Evolutionary conservation across 2,329 filamentous ascomycete species (phyloP).

Genomic region (Colletotrichum salicis): DNA sequence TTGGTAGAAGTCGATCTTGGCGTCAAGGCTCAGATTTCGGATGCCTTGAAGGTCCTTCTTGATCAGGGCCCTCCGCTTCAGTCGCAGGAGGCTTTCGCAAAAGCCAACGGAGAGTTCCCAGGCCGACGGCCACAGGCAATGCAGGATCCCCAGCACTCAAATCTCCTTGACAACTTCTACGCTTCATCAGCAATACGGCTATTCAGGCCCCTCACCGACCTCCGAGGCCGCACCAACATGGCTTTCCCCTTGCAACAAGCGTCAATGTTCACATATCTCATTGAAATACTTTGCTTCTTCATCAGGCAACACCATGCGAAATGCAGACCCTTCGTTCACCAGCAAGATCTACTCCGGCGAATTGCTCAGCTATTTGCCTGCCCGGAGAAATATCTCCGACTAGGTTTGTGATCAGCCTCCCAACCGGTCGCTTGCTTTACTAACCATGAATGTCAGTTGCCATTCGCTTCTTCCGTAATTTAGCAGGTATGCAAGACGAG

Average conservation of each 20-base stretch:
- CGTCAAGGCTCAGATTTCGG: constrained; percentile 93
- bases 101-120: constrained; percentile 75
- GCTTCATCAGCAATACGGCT: constrained; percentile 85
- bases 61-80: constrained; percentile 70
- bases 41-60: constrained; percentile 92
- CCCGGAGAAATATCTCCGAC: constrained; percentile 90
- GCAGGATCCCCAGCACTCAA: constrained; percentile 80
- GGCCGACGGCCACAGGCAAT: constrained; percentile 65
- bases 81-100: constrained; percentile 68
- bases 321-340: constrained; percentile 88
- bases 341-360: constrained; percentile 79
- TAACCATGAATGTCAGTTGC: constrained; percentile 66
- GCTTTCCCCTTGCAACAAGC: constrained; percentile 84
- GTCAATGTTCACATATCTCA: constrained; percentile 88
- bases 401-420: constrained; percentile 70
- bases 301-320: constrained; percentile 87
- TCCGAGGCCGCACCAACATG: constrained; percentile 76
- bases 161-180: constrained; percentile 90
- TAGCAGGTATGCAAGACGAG: constrained; percentile 87
- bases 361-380: constrained; percentile 85
- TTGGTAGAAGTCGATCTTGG: constrained; percentile 92
- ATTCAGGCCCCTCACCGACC: constrained; percentile 85
- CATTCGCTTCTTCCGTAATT: constrained; percentile 91
- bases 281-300: constrained; percentile 95
- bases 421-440: background rate